Percentiles rank a stretch among this genome's conserved stretches.
Evolutionary conservation across 495 filamentous ascomycete species (phyloP).

Genomic region (Halenospora varia): DNA sequence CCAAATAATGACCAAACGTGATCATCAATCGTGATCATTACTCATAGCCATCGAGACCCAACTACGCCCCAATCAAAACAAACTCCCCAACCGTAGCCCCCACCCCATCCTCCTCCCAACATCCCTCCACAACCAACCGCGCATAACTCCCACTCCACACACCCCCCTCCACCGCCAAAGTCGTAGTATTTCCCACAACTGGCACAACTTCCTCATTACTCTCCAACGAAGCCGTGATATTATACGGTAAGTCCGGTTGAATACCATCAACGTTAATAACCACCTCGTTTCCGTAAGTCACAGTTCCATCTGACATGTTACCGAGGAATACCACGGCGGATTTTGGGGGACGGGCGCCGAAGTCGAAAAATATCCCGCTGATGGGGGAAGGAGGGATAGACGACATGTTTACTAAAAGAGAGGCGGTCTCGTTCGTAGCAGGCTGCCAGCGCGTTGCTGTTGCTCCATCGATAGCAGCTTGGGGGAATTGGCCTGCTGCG

Average conservation of each 20-base stretch:
- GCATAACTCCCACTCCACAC: conserved; percentile 31
- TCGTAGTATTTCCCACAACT: conserved; percentile 21
- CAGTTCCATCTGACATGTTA: conserved; percentile 31
- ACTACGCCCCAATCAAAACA: no score
- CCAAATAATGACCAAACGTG: no score
- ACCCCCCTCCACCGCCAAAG: conserved; percentile 7
- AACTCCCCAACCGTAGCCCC: conserved; percentile 74
- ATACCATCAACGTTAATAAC: conserved; percentile 22
- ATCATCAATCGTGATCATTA: no score
- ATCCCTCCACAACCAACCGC: conserved; percentile 42
- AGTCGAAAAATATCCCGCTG: conserved; percentile 59
- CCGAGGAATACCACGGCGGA: conserved; percentile 54
- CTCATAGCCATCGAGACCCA: no score
- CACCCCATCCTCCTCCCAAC: conserved; percentile 40
- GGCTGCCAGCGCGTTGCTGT: conserved; percentile 73
- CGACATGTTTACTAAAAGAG: conserved; percentile 44
- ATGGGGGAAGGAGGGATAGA: conserved; percentile 34
- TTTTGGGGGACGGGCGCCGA: conserved; percentile 56
- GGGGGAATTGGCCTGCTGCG: conserved; percentile 67
- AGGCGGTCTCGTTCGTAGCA: conserved; percentile 38
- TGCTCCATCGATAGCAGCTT: conserved; percentile 66
- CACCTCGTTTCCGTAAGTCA: conserved; percentile 20
- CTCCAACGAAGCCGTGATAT: not conserved
- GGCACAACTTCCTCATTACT: conserved; percentile 10
- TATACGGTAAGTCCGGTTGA: conserved; percentile 31